A percentile compares a stretch with the other conserved stretches of the same genome.
Evolutionary conservation across 1,284 basidiomycete species (phyloP).

Genomic region (Ceratorhiza oryzae-sativae): DNA sequence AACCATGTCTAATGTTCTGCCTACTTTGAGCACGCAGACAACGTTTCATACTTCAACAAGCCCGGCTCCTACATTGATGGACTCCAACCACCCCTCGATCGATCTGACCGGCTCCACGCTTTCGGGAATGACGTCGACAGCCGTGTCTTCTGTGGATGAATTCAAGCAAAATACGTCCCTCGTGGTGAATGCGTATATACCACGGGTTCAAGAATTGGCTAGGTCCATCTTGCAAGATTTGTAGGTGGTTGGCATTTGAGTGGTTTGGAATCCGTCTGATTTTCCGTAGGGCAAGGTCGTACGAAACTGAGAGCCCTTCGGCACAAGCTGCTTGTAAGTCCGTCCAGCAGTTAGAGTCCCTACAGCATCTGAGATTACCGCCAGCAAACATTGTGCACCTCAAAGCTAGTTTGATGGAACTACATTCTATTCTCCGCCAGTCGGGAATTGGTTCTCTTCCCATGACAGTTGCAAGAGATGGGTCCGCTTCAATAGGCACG

Average conservation of each 20-base stretch:
- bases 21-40: conserved; percentile 22
- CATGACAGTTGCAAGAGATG: not conserved
- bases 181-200: conserved; percentile 29
- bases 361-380: too few relatives aligned
- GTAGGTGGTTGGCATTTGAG: not conserved
- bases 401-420: conserved; percentile 26
- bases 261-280: not conserved
- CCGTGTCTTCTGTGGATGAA: conserved; percentile 23
- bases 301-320: conserved; percentile 24
- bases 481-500: conserved; percentile 5
- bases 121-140: not conserved
- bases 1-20: conserved; percentile 19
- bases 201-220: conserved; percentile 34
- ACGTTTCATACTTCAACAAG: conserved; percentile 31
- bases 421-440: conserved; percentile 29
- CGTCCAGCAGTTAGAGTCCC: not conserved
- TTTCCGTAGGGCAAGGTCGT: conserved; percentile 13
- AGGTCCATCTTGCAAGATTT: conserved; percentile 27
- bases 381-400: conserved; percentile 31
- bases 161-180: conserved; percentile 30
- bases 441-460: conserved; percentile 25
- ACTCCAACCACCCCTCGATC: conserved; percentile 13
- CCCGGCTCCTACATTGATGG: conserved; percentile 28
- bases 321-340: conserved; percentile 17
- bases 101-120: conserved; percentile 21